Percentiles rank a stretch among this genome's conserved stretches.
These are phyloP conservation scores for Dryas drummondii DNA, from an alignment of 306 rosid genomes.

Conservation along the genomic window DNA sequence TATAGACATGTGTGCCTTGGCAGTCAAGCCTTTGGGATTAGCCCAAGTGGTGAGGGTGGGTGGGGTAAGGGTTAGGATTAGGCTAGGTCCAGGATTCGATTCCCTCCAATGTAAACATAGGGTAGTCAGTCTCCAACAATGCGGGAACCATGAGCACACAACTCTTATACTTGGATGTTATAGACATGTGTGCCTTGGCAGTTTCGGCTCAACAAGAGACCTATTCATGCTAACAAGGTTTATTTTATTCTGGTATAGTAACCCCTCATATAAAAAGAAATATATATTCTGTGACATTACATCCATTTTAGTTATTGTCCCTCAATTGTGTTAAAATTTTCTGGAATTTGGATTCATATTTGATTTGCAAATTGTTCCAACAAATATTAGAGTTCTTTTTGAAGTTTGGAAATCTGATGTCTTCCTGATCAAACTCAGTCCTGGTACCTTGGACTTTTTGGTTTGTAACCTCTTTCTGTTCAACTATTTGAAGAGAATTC, in stretches of 20 bases:
- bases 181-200: not conserved
- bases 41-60: too few relatives aligned
- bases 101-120: too few relatives aligned
- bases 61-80: too few relatives aligned
- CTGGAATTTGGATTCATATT: too few relatives aligned
- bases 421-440: not conserved
- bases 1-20: too few relatives aligned
- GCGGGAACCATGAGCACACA: not conserved
- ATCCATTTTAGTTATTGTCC: not conserved
- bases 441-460: not conserved
- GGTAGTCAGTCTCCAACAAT: not conserved
- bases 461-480: not conserved
- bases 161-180: too few relatives aligned
- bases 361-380: not conserved
- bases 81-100: too few relatives aligned
- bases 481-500: too few relatives aligned
- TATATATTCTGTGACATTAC: not conserved
- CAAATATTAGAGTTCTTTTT: not conserved
- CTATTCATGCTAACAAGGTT: not conserved
- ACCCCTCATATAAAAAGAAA: not conserved
- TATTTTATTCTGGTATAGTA: not conserved
- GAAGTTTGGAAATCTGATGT: not conserved
- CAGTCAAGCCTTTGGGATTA: too few relatives aligned
- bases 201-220: not conserved
- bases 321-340: not conserved